Evolutionary conservation across 1,139 yeast species (phyloP), one percentile per base, ranked within the genome.

Genomic region (Maudiozyma humilis): DNA sequence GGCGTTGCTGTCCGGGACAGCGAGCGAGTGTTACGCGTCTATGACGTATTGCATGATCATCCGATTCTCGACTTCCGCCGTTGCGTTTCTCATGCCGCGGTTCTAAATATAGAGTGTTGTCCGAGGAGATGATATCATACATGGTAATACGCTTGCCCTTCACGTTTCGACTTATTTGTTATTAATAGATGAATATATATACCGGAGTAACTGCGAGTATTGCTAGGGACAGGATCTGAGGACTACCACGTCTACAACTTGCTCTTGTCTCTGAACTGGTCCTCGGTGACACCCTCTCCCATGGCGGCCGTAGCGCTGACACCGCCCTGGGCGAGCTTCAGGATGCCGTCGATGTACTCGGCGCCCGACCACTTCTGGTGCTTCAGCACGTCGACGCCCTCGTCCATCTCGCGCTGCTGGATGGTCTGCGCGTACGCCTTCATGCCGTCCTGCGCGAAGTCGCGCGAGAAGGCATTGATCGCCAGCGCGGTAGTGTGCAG

Each of bases 301-400:
- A 89, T 89, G 47, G 97, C 97, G 54, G 96, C 95, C 44, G 97
- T 91, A 20, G 95, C 83, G 44, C 91, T 75, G 48, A 89, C 85
- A 70, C 98, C 98, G 60, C 97, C 97, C 48, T 93, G 82, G 40
- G 88, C 93, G 72, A 88, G 75, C 68, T 82, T 87, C 67, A 89
- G 79, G 60, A 89, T 74, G 50, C 87, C 83, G 67, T 89, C 98
- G 64, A 91, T 83, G 72, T 88, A 91, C 68, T 86, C 95, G 35
- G 98, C 98, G 64, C 98, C 98, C 41, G 96, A 87, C 98, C 98
- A 89, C 69, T 89, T 87, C 71, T 89, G 98, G 70, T 89, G 98
- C 75, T 88, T 89, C 53, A 89, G 94, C 49, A 89, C 95, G 68
- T 89, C 98, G 53, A 88, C 96, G 54, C 88, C 93, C 52, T 74